Percentiles rank a stretch among this genome's conserved stretches.
These are phyloP conservation scores for Citrus mangshanensis DNA, from an alignment of 345 rosid species.

Conservation along the genomic window DNA sequence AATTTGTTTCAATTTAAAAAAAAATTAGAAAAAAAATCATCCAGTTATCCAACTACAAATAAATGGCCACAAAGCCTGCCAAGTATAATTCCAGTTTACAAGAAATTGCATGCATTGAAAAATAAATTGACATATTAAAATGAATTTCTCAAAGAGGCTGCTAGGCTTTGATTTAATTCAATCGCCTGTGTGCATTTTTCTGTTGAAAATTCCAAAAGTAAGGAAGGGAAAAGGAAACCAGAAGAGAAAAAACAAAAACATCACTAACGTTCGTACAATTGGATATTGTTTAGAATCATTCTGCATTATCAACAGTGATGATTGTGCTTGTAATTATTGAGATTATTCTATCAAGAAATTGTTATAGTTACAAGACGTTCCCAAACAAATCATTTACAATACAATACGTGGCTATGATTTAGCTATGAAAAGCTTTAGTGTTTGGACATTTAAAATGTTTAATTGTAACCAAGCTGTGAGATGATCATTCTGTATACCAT, in stretches of 20 bases:
- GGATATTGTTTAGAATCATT: not conserved
- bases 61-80: too few relatives aligned
- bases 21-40: too few relatives aligned
- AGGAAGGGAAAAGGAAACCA: conserved; percentile 6
- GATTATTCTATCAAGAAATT: conserved; percentile 12
- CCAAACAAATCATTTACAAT: not conserved
- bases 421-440: not conserved
- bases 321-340: conserved; percentile 5
- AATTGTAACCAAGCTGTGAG: not conserved
- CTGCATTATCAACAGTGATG: conserved; percentile 15
- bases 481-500: not conserved
- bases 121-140: not conserved
- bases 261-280: conserved; percentile 18
- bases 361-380: not conserved
- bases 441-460: not conserved
- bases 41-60: too few relatives aligned
- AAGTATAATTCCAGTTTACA: too few relatives aligned
- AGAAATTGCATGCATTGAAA: too few relatives aligned
- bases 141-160: conserved; percentile 7
- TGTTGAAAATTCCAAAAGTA: conserved; percentile 4
- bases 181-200: not conserved
- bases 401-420: not conserved
- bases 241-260: conserved; percentile 16
- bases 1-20: too few relatives aligned
- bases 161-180: not conserved